A percentile compares a stretch with the other conserved stretches of the same genome.
phyloP scores from a whole-genome alignment of 805 yeast genomes.

The Deakozyma indianensis region DNA sequence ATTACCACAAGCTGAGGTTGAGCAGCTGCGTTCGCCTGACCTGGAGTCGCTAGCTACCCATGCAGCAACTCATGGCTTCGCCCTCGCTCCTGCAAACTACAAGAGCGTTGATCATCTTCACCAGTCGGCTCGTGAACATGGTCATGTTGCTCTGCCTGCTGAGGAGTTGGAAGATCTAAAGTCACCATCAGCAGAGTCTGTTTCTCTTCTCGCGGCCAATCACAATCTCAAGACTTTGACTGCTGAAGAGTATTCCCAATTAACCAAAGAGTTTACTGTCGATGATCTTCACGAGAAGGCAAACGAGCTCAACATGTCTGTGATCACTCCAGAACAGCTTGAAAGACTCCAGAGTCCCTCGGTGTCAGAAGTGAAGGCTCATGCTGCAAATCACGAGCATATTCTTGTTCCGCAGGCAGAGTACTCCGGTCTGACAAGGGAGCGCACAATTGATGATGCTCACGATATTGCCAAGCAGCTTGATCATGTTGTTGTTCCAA shows the following conservation, averaged over 20 bases:
- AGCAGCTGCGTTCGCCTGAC: background rate
- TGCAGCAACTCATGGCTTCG: constrained; percentile 2
- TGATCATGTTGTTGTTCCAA: background rate
- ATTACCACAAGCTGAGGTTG: background rate
- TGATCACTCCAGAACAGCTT: background rate
- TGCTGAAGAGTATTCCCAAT: constrained; percentile 2
- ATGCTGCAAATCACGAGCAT: constrained; percentile 3
- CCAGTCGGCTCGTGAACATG: constrained; percentile 3
- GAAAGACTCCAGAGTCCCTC: background rate
- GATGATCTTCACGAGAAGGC: constrained; percentile 2
- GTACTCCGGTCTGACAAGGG: constrained; percentile 7
- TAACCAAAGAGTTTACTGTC: constrained; percentile 1
- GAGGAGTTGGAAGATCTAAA: background rate
- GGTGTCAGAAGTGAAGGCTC: background rate
- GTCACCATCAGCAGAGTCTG: constrained; percentile 2
- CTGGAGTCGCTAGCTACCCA: constrained; percentile 2
- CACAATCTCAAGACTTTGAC: background rate
- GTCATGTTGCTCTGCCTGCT: background rate
- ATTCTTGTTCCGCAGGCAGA: constrained; percentile 7
- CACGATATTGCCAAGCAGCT: background rate
- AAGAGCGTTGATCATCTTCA: constrained; percentile 2
- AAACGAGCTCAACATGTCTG: background rate
- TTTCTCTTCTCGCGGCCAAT: constrained; percentile 2
- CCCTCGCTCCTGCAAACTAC: constrained; percentile 2
- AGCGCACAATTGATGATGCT: background rate